Evolutionary conservation across 1,284 basidiomycete species (phyloP), one percentile per base, ranked within the genome.

Genomic region (Schizopora paradoxa): DNA sequence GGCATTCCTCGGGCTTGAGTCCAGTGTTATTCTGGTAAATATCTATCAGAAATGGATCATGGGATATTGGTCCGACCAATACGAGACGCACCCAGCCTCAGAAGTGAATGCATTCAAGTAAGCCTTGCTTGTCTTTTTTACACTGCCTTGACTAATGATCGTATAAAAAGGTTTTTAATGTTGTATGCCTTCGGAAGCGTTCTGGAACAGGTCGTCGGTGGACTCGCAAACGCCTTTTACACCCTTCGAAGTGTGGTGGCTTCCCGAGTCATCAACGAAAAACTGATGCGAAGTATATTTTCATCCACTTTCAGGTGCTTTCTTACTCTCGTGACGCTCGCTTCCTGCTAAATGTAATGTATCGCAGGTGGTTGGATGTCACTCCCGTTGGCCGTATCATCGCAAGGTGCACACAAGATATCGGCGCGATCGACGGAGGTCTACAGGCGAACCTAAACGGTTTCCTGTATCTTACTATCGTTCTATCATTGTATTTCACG

Each of bases 1-100:
- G n/a, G 26, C 40, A 6, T 60, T 58, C 46, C 21, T 69, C 2
- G 45, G 50, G n/a, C 60, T 60, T 1, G 49, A 67, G 6, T 45
- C 64, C 19, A 23, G 64, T 4, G 56, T 53, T 6, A 54, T 16
- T 45, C 39, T 65, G 11, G 53, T 55, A 5, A 59, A 62, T 16
- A 63, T 69, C 2, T 63, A 67, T 34, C 70, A 76, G 56, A 74
- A 70, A 1, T 79, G 74, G 69, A 81, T 71, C 63, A 64, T 82
- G 10, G 79, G 78, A 25, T 69, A 72, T 45, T 83, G 79, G 77
- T 72, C 76, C 2, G 62, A 66, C 4, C 73, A 77, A 43, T 82
- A 81, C 56, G 70, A 73, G 19, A 53, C 54, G 0, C 63, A 66
- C 48, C 22, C 22, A 8, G 19, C 42, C 23, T 37, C 42, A 6